These are phyloP conservation scores for Penicillium ucsense DNA, from an alignment of 495 filamentous ascomycete genomes.

Conservation along the genomic window DNA sequence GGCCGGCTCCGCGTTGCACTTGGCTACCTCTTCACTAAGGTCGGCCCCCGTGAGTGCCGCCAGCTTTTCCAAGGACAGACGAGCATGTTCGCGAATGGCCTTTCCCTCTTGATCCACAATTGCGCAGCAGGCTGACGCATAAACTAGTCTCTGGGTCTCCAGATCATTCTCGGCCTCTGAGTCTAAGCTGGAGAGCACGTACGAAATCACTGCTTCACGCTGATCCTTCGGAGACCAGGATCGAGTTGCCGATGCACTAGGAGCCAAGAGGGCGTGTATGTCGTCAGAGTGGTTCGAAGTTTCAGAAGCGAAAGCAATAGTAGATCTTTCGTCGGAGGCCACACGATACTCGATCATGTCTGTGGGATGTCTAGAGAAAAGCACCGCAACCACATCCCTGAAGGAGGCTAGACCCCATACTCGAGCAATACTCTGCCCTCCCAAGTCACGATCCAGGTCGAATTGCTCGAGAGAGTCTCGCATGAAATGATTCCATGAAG, in stretches of 20 bases:
- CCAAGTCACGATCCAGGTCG: constrained; percentile 36
- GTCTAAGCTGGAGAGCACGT: constrained; percentile 16
- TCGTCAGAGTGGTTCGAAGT: constrained; percentile 1
- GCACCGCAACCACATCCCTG: constrained; percentile 27
- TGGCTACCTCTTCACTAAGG: constrained; percentile 24
- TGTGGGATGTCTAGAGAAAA: constrained; percentile 39
- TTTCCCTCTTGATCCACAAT: constrained; percentile 20
- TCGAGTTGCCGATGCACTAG: background rate
- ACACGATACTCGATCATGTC: constrained; percentile 44
- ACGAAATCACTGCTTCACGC: constrained; percentile 19
- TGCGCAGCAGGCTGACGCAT: constrained; percentile 30
- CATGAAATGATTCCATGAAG: constrained; percentile 25
- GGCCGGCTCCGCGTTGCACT: constrained; percentile 9
- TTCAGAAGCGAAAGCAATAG: constrained; percentile 26
- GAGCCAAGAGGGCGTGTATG: constrained; percentile 6
- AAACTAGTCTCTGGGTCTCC: constrained; percentile 23
- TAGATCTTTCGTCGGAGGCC: constrained; percentile 25
- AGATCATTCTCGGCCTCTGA: constrained; percentile 4
- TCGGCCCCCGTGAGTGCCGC: constrained; percentile 18
- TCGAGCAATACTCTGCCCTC: constrained; percentile 29
- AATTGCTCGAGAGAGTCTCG: constrained; percentile 30
- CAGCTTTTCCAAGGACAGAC: constrained; percentile 20
- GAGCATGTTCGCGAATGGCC: constrained; percentile 18
- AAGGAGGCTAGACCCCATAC: constrained; percentile 44
- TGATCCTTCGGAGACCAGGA: constrained; percentile 5